Conservation (phyloP, 2,329 filamentous ascomycete genomes). For the Colletotrichum sansevieriae region DNA sequence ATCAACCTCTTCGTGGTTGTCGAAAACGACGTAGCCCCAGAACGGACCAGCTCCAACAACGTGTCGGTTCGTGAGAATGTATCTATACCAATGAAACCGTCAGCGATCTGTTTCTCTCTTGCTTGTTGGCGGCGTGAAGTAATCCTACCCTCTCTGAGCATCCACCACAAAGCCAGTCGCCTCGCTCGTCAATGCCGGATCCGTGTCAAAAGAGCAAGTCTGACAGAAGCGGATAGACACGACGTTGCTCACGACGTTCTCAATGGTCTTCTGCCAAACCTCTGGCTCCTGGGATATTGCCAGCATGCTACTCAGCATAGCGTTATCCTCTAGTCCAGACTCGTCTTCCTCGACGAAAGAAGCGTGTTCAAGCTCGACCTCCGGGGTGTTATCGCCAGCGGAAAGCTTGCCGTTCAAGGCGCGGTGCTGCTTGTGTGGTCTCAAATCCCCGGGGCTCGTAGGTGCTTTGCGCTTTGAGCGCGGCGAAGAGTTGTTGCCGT, state of each 20-base stretch:
- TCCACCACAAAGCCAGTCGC: constrained; percentile 98
- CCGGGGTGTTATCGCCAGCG: constrained; percentile 63
- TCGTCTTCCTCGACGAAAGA: constrained; percentile 54
- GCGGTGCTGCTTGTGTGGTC: constrained; percentile 58
- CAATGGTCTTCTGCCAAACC: constrained; percentile 97
- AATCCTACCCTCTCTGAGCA: constrained; percentile 82
- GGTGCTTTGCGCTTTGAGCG: constrained; percentile 67
- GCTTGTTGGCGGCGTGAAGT: not conserved
- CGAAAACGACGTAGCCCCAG: constrained; percentile 98
- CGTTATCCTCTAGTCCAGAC: constrained; percentile 57
- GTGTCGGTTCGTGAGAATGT: constrained; percentile 90
- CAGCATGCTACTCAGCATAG: constrained; percentile 42
- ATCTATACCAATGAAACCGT: constrained; percentile 55
- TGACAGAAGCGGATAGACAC: constrained; percentile 99
- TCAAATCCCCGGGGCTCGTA: constrained; percentile 54
- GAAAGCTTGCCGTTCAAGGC: constrained; percentile 63
- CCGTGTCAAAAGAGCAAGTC: constrained; percentile 98
- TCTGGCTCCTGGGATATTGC: constrained; percentile 42
- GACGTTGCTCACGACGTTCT: constrained; percentile 92
- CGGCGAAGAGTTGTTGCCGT: constrained; percentile 55
- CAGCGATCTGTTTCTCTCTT: not conserved
- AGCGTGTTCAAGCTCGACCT: constrained; percentile 47
- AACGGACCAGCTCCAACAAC: constrained; percentile 96
- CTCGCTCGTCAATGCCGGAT: constrained; percentile 91
- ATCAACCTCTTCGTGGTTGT: constrained; percentile 98